Base-by-base conservation (phyloP, 2,329 filamentous ascomycete genomes). In the Colletotrichum australisinense region DNA sequence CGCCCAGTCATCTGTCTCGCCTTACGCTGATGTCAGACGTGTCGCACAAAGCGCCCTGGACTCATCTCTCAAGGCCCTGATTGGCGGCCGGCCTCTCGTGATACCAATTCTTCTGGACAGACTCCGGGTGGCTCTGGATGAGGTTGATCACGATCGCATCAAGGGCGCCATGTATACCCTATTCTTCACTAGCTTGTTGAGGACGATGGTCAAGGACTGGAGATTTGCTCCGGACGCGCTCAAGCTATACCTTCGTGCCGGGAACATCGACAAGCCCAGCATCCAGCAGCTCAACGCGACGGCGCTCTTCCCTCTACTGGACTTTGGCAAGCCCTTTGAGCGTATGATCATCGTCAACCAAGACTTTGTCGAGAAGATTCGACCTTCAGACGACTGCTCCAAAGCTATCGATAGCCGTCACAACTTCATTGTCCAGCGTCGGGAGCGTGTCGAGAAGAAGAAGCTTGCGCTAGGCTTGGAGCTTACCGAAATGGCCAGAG, bases 131-230 rank as follows among this genome's bases (percentile, higher is more conserved):
- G 95, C 95, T 30, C 88, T 99, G 35, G 92, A 93, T 67, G 89
- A 91, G 55, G 93, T 92, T 72, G 95, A 99, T 76, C 94, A 95
- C 80, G 94, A 97, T 75, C 91, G 95, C 16, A 98, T 99, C 82
- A 99, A 99, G 83, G 97, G 97, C 42, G 94, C 93, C 46, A 91
- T 99, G 86, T 98, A 97, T 81, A 95, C 95, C 0, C 84, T 99
- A 32, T 86, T 98, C 22, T 97, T 96, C 78, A 95, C 96, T 12
- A 97, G 94, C 74, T 86, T 99, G 46, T 89, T 95, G 6, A 97
- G 95, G 84, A 97, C 96, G 0, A 90, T 97, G 58, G 91, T 95
- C 59, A 93, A 94, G 67, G 95, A 99, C 81, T 99, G 97, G 97
- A 93, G 95, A 52, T 98, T 95, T 82, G 95, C 97, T 0, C 97